Base-by-base conservation (phyloP, 331 rosid species). In the Acacia concinna region DNA sequence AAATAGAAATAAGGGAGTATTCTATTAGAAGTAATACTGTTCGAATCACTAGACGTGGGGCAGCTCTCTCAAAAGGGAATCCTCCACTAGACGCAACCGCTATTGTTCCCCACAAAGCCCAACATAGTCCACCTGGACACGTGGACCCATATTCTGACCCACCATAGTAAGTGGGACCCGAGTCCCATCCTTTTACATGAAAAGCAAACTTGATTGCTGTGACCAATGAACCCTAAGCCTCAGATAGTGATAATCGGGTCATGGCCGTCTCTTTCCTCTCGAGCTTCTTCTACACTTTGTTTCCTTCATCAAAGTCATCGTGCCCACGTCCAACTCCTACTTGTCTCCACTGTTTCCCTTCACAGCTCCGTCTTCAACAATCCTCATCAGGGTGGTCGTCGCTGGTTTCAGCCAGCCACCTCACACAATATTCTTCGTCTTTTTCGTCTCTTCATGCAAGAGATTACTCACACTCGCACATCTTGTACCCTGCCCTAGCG, bases 221-320 rank as follows among this genome's bases (percentile, higher is more conserved):
- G 74, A 41, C 34, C 32, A 12, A 40, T 37, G 7, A 70, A 28
- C 2, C 28, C 23, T 21, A 2, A 52, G 3, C 27, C 28, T 7
- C 44, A 44, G 47, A 38, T n/a, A n/a, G n/a, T n/a, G 14, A 44
- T 25, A 5, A 63, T 8, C 25, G 20, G 27, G 78, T 31, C 38
- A 88, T 86, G 92, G 85, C 82, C 28, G 73, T 74, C 40, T 66
- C 79, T n/a, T 71, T 73, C 67, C 62, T 86, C 28, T 52, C 81
- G 17, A 67, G 76, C 31, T 64, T 82, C 76, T 78, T 80, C 87
- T 47, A 82, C 34, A 28, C 73, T 75, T 78, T 83, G 62, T 79
- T 51, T 25, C 71, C 81, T 54, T 77, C 76, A 43, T 77, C 76
- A 43, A 68, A 72, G 28, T 40, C 81, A 54, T 25, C 85, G 28